phyloP scores from a whole-genome alignment of 176 grass and related monocot species.

The Oryza meyeriana region DNA sequence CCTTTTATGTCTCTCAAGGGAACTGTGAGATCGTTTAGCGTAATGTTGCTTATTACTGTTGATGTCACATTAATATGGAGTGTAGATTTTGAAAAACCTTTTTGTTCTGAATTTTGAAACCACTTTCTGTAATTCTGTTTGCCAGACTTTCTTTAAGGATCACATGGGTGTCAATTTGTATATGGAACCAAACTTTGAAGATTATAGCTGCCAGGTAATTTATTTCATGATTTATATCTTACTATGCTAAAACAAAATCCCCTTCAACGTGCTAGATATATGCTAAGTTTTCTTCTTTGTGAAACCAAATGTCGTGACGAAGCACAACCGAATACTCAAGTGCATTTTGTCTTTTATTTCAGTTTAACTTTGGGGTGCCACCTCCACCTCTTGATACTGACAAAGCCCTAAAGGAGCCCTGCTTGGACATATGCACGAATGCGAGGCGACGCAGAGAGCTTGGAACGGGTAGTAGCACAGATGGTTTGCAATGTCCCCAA shows the following conservation, averaged over 20 bases:
- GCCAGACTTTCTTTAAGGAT: constrained; percentile 85
- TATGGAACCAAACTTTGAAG: constrained; percentile 91
- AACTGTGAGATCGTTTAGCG: too few relatives aligned
- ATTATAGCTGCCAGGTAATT: constrained; percentile 88
- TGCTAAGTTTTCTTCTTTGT: background rate
- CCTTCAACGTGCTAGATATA: background rate
- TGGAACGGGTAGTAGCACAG: background rate
- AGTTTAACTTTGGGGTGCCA: constrained; percentile 86
- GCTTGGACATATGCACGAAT: constrained; percentile 71
- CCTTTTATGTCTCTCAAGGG: too few relatives aligned
- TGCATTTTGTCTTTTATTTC: background rate
- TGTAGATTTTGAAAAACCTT: background rate
- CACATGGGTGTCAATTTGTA: constrained; percentile 82
- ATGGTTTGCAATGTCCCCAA: constrained; percentile 37
- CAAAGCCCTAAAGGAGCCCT: constrained; percentile 79
- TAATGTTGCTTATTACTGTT: background rate
- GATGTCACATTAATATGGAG: background rate
- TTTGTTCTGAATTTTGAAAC: background rate
- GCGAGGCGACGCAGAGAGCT: constrained; percentile 48
- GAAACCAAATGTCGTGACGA: background rate
- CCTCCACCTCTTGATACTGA: constrained; percentile 42
- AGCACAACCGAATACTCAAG: background rate
- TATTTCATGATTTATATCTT: background rate
- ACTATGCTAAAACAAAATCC: background rate
- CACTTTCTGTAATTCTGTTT: background rate